Evolutionary conservation across 2,329 filamentous ascomycete genomes (phyloP), one percentile per base, ranked within the genome.

Genomic region (Lecanicillium sp.): DNA sequence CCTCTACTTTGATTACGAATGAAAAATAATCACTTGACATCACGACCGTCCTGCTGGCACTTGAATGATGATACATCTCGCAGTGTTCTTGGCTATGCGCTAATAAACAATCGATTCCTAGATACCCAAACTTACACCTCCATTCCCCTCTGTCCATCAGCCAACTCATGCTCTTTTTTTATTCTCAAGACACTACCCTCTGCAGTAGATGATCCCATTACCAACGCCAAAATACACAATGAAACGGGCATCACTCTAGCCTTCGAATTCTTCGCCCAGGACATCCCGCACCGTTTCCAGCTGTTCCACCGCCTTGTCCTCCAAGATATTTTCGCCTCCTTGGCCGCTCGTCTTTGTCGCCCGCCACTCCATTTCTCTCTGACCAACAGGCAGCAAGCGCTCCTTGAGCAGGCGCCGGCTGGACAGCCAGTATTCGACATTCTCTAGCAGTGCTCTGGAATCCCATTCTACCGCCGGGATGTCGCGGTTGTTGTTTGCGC

Each of bases 391-490:
- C 36, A 89, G 68, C 34, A 95, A 74, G 19, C 84, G 72, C 46
- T 87, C 81, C 37, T 81, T 73, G 40, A 96, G 65, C 39, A 81
- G 65, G 47, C 78, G 77, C 42, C 79, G 73, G 38, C 80, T 80
- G 19, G 77, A 72, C 27, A 96, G 64, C 72, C 87, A 87, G 47
- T 84, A 85, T 48, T 94, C 87, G 5, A 94, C 77, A 51, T 92
- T 87, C 56, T 94, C 89, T 47, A 83, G 73, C 33, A 94, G 73
- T 2, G 71, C 69, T 1, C 72, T 69, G 11, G 75, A 71, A 54
- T 96, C 87, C 81, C 87, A 94, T 37, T 77, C 71, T 6, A 96
- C 69, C 8, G 76, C 68, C 12, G 81, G 76, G 2, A 96, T 80
- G 17, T 87, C 81, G 17, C 81, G 77, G n/a, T 73, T 72, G 36